Evolutionary conservation across 2,329 filamentous ascomycete species (phyloP).

Genomic region (Phaeoacremonium minimum): DNA sequence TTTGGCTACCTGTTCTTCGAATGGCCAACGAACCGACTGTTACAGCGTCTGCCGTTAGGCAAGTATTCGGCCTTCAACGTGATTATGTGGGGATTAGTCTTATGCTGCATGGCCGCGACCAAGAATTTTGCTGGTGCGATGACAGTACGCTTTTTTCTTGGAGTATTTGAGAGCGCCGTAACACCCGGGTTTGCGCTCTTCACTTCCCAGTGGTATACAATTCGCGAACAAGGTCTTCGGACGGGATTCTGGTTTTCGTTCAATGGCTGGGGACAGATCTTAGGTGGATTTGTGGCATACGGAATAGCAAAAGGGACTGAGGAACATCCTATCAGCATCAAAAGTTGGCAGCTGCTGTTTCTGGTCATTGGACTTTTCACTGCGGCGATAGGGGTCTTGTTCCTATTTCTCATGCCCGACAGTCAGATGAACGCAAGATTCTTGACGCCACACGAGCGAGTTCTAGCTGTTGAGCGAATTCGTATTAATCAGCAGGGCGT

Average conservation of each 20-base stretch:
- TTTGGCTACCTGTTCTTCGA: conserved; percentile 48
- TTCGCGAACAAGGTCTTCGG: conserved; percentile 59
- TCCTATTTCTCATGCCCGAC: conserved; percentile 43
- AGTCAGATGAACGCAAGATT: conserved; percentile 33
- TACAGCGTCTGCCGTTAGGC: conserved; percentile 60
- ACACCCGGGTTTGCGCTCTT: conserved; percentile 66
- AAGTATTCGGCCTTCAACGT: conserved; percentile 64
- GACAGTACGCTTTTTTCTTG: conserved; percentile 63
- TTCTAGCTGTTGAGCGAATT: conserved; percentile 50
- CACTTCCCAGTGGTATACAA: conserved; percentile 70
- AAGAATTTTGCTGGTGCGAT: conserved; percentile 57
- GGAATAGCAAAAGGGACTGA: conserved; percentile 45
- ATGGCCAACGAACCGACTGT: conserved; percentile 60
- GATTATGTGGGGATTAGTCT: conserved; percentile 53
- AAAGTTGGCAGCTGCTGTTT: conserved; percentile 63
- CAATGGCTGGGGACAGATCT: conserved; percentile 31
- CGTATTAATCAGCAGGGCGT: conserved; percentile 64
- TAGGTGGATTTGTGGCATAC: conserved; percentile 34
- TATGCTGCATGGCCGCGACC: conserved; percentile 60
- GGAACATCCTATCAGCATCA: conserved; percentile 35
- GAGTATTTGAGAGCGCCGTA: conserved; percentile 64
- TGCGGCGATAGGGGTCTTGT: conserved; percentile 38
- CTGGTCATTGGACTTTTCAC: conserved; percentile 50
- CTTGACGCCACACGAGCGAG: conserved; percentile 54
- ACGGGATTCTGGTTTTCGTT: conserved; percentile 66